Conservation (phyloP, 768 basidiomycete species). For the Mycena vulgaris region DNA sequence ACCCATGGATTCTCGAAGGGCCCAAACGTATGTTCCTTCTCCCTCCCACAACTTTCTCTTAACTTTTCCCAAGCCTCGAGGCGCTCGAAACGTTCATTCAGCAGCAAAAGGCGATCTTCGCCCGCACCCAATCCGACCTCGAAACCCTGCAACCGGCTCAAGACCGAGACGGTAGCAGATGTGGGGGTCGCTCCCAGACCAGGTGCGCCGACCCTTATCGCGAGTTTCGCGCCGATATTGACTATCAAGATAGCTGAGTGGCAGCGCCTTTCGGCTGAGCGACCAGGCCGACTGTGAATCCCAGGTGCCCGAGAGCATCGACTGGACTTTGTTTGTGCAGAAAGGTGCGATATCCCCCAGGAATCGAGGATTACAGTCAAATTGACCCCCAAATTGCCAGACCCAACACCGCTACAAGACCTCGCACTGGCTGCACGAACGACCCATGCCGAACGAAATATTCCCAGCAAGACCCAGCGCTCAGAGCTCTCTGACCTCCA, state of each 20-base stretch:
- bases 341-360: conserved; percentile 58
- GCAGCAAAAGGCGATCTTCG: conserved; percentile 71
- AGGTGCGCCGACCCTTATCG: conserved; percentile 50
- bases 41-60: background rate
- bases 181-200: conserved; percentile 50
- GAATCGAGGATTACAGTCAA: background rate
- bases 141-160: conserved; percentile 66
- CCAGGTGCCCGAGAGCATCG: conserved; percentile 62
- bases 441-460: conserved; percentile 53
- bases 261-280: conserved; percentile 59
- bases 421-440: conserved; percentile 58
- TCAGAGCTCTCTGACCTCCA: too few relatives aligned
- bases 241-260: conserved; percentile 41
- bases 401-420: conserved; percentile 66
- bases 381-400: conserved; percentile 46
- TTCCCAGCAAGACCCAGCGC: conserved; percentile 57
- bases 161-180: conserved; percentile 52
- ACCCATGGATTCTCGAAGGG: conserved; percentile 23
- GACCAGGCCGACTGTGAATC: conserved; percentile 62
- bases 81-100: conserved; percentile 79
- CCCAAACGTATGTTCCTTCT: conserved; percentile 22
- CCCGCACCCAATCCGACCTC: conserved; percentile 75
- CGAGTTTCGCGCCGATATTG: conserved; percentile 31
- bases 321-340: conserved; percentile 74
- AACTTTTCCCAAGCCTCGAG: conserved; percentile 60